These are phyloP conservation scores for Phytophthora megakarya DNA, from an alignment of 352 stramenopile genomes.

Conservation along the genomic window DNA sequence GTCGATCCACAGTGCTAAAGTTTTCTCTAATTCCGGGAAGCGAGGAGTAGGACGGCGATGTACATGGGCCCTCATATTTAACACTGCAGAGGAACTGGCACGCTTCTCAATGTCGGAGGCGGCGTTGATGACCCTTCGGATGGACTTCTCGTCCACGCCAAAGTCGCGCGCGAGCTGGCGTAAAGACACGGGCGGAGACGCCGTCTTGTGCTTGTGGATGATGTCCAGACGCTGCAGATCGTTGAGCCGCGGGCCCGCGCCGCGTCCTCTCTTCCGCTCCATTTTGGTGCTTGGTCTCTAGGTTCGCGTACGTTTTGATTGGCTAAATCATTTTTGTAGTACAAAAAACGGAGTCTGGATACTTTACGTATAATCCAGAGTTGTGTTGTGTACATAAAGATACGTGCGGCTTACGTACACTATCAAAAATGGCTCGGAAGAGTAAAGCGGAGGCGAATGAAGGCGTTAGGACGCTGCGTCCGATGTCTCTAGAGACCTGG, in stretches of 20 bases:
- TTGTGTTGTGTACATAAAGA: background rate
- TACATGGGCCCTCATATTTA: conserved; percentile 13
- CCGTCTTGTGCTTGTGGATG: conserved; percentile 17
- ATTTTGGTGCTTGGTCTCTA: no score
- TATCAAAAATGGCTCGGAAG: conserved; percentile 28
- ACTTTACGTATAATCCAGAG: background rate
- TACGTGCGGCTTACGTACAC: background rate
- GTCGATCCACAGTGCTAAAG: conserved; percentile 32
- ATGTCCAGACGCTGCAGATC: conserved; percentile 42
- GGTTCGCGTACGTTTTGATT: no score
- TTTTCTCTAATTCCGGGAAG: conserved; percentile 37
- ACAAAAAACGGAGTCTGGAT: no score
- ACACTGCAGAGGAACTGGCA: conserved; percentile 6
- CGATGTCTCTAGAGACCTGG: conserved; percentile 62
- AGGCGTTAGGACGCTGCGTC: conserved; percentile 1
- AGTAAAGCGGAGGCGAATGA: background rate
- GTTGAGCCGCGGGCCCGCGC: conserved; percentile 30
- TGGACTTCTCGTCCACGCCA: conserved; percentile 35
- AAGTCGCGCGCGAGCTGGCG: conserved; percentile 35
- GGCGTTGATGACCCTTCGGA: conserved; percentile 27
- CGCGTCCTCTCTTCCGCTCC: conserved; percentile 24
- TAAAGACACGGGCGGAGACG: conserved; percentile 10
- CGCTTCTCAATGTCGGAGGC: conserved; percentile 26
- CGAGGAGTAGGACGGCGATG: conserved; percentile 19
- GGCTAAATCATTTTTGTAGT: no score